Base-by-base conservation (phyloP, 768 basidiomycete species). In the Wakefieldia striispora region DNA sequence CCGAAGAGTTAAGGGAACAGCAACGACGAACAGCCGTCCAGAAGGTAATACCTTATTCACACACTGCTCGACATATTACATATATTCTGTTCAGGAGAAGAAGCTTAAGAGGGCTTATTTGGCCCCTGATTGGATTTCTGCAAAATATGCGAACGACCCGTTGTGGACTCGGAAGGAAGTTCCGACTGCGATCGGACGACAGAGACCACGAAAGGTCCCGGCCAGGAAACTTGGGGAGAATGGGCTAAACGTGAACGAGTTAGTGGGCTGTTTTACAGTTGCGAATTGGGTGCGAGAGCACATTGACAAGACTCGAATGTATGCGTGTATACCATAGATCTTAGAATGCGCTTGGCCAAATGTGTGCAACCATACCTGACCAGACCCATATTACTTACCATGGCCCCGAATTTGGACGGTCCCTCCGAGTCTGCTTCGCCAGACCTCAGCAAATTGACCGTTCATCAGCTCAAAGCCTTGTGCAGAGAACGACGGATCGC, bases 401-500 rank as follows among this genome's bases (percentile, higher is more conserved):
- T 62, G 60, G 13, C 51, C 35, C 24, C 24, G n/a, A n/a, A n/a
- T n/a, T n/a, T n/a, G n/a, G n/a, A n/a, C n/a, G n/a, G n/a, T n/a
- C n/a, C n/a, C n/a, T n/a, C 27, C 27, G 10, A 29, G 2, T 29
- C 51, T 4, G 26, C 17, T 40, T 16, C 47, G 4, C 31, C 51
- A 27, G 60, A 63, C 41, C 55, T 67, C 47, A 27, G 24, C 47
- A 77, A 70, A 44, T 62, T 84, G 2, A 85, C 80, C 8, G 81
- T 86, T 10, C 63, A 80, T 17, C 82, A 84, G 54, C 74, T 91
- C 17, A 88, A 81, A 59, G 74, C 74, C 4, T 50, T 88, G 13
- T 90, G 86, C 66, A 89, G 85, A 61, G 84, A 83, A 43, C 75
- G 68, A 47, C 70, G 75, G 19, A 69, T 89, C 21, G 60, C 71